A percentile compares a stretch with the other conserved stretches of the same genome.
Evolutionary conservation across 2,329 filamentous ascomycete genomes (phyloP).

Genomic region (Canariomyces notabilis): DNA sequence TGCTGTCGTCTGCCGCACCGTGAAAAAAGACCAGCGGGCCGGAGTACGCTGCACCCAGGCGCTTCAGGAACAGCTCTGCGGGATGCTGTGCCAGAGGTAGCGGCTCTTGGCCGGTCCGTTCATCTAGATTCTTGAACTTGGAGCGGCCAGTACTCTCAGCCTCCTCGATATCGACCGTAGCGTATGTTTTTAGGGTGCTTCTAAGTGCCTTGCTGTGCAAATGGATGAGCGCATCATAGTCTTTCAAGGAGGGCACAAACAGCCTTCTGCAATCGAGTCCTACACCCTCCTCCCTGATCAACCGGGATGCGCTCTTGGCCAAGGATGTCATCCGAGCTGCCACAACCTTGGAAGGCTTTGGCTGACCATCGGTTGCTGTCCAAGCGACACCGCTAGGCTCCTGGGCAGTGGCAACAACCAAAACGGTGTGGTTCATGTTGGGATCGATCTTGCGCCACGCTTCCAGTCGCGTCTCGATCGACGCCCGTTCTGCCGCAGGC

Average conservation of each 20-base stretch:
- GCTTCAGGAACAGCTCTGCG: slow-evolving; percentile 56
- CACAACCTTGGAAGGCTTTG: slow-evolving; percentile 68
- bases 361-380: slow-evolving; percentile 55
- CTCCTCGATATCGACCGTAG: slow-evolving; percentile 27
- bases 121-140: slow-evolving; percentile 76
- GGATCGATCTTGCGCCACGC: slow-evolving; percentile 87
- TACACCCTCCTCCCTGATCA: slow-evolving; percentile 50
- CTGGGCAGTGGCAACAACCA: slow-evolving; percentile 76
- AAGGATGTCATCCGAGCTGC: slow-evolving; percentile 78
- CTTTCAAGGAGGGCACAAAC: slow-evolving; percentile 66
- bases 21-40: slow-evolving; percentile 75
- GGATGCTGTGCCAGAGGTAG: slow-evolving; percentile 55
- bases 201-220: slow-evolving; percentile 54
- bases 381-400: slow-evolving; percentile 76
- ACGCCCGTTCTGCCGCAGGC: slow-evolving; percentile 53
- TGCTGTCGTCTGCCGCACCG: slow-evolving; percentile 51
- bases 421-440: slow-evolving; percentile 72
- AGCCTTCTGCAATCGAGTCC: slow-evolving; percentile 49
- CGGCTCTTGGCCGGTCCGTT: slow-evolving; percentile 43
- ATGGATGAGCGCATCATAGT: slow-evolving; percentile 84
- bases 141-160: slow-evolving; percentile 35
- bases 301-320: slow-evolving; percentile 67
- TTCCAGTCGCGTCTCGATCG: slow-evolving; percentile 67
- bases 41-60: slow-evolving; percentile 63
- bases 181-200: slow-evolving; percentile 33